Conservation (phyloP, 768 basidiomycete genomes). For the Pilatotrama ljubarskyi region DNA sequence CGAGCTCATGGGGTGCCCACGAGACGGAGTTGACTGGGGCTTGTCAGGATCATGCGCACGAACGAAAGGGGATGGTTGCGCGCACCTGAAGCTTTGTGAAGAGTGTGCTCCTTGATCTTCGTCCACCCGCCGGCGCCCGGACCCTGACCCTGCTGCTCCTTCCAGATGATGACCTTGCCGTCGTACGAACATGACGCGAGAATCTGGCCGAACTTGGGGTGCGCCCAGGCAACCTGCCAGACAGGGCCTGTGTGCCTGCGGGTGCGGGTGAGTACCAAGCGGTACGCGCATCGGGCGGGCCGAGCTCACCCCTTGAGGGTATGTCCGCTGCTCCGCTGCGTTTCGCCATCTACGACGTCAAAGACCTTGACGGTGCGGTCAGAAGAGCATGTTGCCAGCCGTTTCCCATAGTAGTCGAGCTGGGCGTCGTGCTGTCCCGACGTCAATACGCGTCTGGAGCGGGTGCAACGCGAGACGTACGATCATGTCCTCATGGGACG, state of each 20-base stretch:
- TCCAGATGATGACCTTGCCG: conserved; percentile 98
- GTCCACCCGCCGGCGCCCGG: conserved; percentile 71
- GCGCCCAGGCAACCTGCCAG: conserved; percentile 98
- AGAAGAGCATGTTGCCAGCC: conserved; percentile 94
- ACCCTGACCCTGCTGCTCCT: conserved; percentile 71
- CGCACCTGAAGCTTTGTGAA: conserved; percentile 92
- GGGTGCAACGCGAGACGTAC: conserved; percentile 47
- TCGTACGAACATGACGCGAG: conserved; percentile 99
- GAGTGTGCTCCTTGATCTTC: conserved; percentile 92
- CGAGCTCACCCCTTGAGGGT: conserved; percentile 73
- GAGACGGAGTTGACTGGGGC: conserved; percentile 89
- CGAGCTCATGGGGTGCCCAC: conserved; percentile 99
- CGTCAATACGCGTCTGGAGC: conserved; percentile 14
- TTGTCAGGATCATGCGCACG: background rate
- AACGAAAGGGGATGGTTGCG: conserved; percentile 8
- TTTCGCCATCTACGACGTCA: conserved; percentile 88
- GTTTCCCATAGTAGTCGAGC: conserved; percentile 95
- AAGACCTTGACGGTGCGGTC: conserved; percentile 96
- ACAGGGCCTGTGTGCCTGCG: conserved; percentile 93
- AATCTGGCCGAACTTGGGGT: conserved; percentile 95
- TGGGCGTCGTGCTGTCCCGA: conserved; percentile 90
- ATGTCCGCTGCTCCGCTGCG: conserved; percentile 64
- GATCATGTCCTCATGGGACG: conserved; percentile 98
- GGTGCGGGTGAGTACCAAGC: background rate
- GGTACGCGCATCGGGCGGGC: background rate